Conservation (phyloP, 2,329 filamentous ascomycete species). For the Fusarium transvaalense region DNA sequence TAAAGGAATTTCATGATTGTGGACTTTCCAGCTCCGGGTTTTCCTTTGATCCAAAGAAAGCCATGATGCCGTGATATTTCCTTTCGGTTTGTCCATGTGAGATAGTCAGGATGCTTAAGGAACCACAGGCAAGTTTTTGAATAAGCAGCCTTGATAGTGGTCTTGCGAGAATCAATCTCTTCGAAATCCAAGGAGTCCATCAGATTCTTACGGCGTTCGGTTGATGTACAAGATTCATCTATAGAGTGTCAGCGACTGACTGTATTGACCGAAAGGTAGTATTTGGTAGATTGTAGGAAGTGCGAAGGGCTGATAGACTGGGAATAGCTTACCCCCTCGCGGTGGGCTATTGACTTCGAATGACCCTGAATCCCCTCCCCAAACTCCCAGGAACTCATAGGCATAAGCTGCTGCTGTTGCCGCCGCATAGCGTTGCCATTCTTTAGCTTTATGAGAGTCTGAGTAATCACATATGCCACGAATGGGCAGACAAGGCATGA, state of each 20-base stretch:
- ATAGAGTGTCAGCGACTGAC: too few relatives aligned
- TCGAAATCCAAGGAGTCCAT: constrained; percentile 54
- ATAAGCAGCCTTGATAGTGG: constrained; percentile 54
- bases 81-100: constrained; percentile 12
- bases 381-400: constrained; percentile 1
- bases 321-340: background rate
- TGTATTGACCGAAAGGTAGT: too few relatives aligned
- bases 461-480: constrained; percentile 58
- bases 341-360: background rate
- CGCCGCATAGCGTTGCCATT: constrained; percentile 1
- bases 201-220: background rate
- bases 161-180: constrained; percentile 55
- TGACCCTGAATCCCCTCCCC: rapidly evolving
- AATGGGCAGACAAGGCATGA: constrained; percentile 54
- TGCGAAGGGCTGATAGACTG: too few relatives aligned
- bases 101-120: constrained; percentile 9
- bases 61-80: constrained; percentile 40
- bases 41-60: constrained; percentile 62
- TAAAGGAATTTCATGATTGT: constrained; percentile 59
- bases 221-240: background rate
- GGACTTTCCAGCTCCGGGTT: constrained; percentile 62
- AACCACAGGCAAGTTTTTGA: constrained; percentile 40
- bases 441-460: constrained; percentile 1
- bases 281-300: too few relatives aligned
- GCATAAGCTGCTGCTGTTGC: constrained; percentile 1